Evolutionary conservation across 768 basidiomycete species (phyloP).

Genomic region (Russula sp.): DNA sequence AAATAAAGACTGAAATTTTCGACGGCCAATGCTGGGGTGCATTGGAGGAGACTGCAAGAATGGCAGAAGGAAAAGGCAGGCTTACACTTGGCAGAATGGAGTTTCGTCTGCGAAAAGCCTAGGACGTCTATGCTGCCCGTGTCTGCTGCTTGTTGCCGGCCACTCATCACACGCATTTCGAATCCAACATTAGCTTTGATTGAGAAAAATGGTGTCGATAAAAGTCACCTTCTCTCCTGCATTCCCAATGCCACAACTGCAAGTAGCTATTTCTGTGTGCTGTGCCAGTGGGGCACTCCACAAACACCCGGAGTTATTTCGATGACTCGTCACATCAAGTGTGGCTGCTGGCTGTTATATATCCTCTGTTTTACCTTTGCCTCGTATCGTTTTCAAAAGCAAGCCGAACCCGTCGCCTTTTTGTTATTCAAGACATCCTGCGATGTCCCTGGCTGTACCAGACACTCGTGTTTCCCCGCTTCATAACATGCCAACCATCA

Average conservation of each 20-base stretch:
- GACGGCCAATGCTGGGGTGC: slow-evolving; percentile 40
- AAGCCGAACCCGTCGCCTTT: slow-evolving; percentile 19
- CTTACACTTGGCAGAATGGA: slow-evolving; percentile 46
- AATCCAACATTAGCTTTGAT: not conserved
- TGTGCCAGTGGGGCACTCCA: not conserved
- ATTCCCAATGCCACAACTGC: not conserved
- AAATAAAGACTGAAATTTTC: slow-evolving; percentile 28
- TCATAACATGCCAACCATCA: not conserved
- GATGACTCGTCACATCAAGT: not conserved
- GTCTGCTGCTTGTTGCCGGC: not conserved
- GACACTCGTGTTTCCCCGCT: not conserved
- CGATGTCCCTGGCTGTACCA: slow-evolving; percentile 2
- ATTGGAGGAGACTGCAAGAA: slow-evolving; percentile 46
- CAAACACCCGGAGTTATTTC: not conserved
- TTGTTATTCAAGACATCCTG: slow-evolving; percentile 8
- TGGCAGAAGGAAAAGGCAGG: slow-evolving; percentile 52
- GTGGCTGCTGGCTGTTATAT: slow-evolving; percentile 7
- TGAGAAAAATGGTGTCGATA: not conserved
- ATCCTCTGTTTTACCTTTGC: not conserved
- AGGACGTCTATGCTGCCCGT: not conserved
- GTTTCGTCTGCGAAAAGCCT: slow-evolving; percentile 12
- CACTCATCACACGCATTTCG: not conserved
- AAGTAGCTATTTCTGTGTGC: not conserved
- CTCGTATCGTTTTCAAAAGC: not conserved
- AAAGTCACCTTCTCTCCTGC: not conserved